Conservation (phyloP, 2,329 filamentous ascomycete genomes). For the Lecanoromycetidae sp. region DNA sequence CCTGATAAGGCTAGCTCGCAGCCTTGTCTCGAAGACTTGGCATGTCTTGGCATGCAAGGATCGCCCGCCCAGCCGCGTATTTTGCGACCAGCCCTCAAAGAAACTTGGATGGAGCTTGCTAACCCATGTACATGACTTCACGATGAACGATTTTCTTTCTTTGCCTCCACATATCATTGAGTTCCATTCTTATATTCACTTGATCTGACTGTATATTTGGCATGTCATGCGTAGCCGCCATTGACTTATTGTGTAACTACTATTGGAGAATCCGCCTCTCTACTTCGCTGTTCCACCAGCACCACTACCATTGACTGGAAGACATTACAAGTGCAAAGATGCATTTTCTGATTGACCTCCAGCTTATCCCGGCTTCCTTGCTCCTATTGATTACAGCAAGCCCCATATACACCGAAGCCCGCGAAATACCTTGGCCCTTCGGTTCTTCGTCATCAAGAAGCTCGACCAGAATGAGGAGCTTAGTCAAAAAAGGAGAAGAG, state of each 20-base stretch:
- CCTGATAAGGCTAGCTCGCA: too few relatives aligned
- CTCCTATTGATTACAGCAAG: background rate
- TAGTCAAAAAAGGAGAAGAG: background rate
- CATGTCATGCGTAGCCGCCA: background rate
- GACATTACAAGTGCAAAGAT: background rate
- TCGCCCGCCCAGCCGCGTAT: too few relatives aligned
- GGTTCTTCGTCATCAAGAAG: background rate
- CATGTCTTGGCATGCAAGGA: too few relatives aligned
- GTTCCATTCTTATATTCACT: background rate
- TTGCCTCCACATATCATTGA: background rate
- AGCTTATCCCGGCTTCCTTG: slow-evolving; percentile 7
- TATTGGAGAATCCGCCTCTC: background rate
- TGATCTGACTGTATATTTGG: background rate
- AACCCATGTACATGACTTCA: background rate
- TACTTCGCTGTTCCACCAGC: background rate
- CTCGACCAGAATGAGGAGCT: background rate
- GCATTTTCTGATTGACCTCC: background rate
- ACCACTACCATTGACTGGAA: background rate
- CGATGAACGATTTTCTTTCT: slow-evolving; percentile 1
- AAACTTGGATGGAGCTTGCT: too few relatives aligned
- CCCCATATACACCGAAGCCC: background rate
- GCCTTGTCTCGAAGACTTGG: too few relatives aligned
- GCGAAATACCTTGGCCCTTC: slow-evolving; percentile 4
- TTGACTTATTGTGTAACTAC: background rate
- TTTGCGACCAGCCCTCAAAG: too few relatives aligned